Evolutionary conservation across 2,329 filamentous ascomycete genomes (phyloP).

Genomic region (Myriangium duriaei): DNA sequence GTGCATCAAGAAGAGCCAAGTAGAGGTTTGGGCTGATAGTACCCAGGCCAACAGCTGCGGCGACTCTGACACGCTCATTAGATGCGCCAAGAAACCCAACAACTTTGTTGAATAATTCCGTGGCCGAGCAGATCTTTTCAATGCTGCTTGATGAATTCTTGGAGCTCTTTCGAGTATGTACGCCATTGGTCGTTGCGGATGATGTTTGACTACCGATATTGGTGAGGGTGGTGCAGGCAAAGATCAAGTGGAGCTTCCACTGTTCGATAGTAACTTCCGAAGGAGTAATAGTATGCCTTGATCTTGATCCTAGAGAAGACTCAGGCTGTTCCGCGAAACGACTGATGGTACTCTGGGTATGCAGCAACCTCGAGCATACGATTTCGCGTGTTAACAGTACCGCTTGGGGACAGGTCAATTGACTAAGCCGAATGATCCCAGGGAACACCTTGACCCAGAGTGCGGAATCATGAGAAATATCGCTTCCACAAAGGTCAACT

Average conservation of each 20-base stretch:
- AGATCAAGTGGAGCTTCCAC: conserved; percentile 95
- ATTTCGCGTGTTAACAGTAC: conserved; percentile 83
- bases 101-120: conserved; percentile 79
- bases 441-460: conserved; percentile 98
- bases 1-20: conserved; percentile 73
- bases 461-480: conserved; percentile 85
- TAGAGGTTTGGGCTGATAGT: conserved; percentile 95
- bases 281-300: conserved; percentile 17
- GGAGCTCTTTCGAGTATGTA: conserved; percentile 74
- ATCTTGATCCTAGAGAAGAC: conserved; percentile 32
- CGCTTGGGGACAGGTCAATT: conserved; percentile 81
- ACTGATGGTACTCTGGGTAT: conserved; percentile 81
- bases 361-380: conserved; percentile 79
- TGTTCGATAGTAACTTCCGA: conserved; percentile 88
- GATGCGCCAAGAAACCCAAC: conserved; percentile 75
- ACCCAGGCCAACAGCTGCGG: conserved; percentile 81
- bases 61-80: conserved; percentile 70
- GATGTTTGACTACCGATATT: conserved; percentile 49
- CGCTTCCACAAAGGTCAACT: conserved; percentile 89
- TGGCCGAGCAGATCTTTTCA: conserved; percentile 74
- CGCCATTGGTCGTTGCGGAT: conserved; percentile 39
- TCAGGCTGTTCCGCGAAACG: conserved; percentile 59
- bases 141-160: conserved; percentile 50
- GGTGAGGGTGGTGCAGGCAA: conserved; percentile 88
- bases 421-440: conserved; percentile 81